Percentiles rank a stretch among this genome's conserved stretches.
These are phyloP conservation scores for Candida pseudocylindracea DNA, from an alignment of 1,139 yeast genomes.

Conservation along the genomic window DNA sequence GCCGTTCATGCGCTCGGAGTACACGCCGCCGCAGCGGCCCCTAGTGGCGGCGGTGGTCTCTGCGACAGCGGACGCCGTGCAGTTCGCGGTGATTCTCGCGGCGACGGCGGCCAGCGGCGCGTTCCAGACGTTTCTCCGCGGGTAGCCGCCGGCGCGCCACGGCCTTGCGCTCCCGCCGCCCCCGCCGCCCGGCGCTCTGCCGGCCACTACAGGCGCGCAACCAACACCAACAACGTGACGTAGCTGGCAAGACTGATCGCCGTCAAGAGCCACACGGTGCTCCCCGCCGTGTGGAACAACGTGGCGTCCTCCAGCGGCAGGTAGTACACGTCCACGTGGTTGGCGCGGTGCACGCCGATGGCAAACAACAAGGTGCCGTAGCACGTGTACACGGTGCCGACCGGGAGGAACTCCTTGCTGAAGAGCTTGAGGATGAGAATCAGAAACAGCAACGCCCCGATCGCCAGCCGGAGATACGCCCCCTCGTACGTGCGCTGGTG, in stretches of 20 bases:
- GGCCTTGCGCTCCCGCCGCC: too few species aligned
- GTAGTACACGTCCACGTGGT: conserved; percentile 22
- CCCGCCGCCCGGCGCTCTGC: too few species aligned
- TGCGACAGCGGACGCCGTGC: too few species aligned
- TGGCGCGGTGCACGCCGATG: conserved; percentile 22
- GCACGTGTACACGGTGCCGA: conserved; percentile 28
- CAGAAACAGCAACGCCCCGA: conserved; percentile 22
- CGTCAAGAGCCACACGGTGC: conserved; percentile 20
- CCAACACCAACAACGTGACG: conserved; percentile 17
- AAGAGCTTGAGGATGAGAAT: conserved; percentile 22
- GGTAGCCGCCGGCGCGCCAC: too few species aligned
- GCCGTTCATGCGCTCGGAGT: too few species aligned
- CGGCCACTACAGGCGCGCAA: conserved; percentile 11
- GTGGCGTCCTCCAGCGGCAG: conserved; percentile 16
- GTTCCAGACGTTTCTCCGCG: too few species aligned
- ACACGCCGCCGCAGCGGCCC: too few species aligned
- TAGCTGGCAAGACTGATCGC: conserved; percentile 22
- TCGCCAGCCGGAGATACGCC: conserved; percentile 31
- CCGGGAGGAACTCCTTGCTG: conserved; percentile 25
- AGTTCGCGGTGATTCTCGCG: too few species aligned
- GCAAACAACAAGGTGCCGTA: conserved; percentile 26
- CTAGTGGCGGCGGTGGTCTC: too few species aligned
- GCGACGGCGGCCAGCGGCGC: too few species aligned
- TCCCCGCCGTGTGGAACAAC: conserved; percentile 26
- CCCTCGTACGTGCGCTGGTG: conserved; percentile 44